Conservation (phyloP, 2,329 filamentous ascomycete species). For the Botryotinia globosa region DNA sequence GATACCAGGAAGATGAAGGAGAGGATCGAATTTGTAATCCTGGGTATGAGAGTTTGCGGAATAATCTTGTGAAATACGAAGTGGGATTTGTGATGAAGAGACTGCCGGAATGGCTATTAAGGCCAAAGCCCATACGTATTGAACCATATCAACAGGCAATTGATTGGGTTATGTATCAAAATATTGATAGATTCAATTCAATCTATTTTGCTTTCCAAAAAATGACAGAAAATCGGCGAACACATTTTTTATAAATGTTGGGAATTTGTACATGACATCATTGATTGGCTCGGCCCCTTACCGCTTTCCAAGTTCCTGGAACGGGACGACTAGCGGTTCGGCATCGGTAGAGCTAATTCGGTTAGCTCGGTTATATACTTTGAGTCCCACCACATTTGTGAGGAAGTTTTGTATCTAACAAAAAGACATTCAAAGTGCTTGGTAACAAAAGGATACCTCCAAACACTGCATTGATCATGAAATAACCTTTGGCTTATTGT, state of each 20-base stretch:
- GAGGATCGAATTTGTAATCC: slow-evolving; percentile 50
- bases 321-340: neutral
- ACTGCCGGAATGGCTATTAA: neutral
- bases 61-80: slow-evolving; percentile 19
- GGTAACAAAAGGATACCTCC: neutral
- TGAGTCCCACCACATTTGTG: neutral
- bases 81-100: slow-evolving; percentile 17
- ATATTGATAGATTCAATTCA: neutral
- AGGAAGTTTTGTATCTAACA: neutral
- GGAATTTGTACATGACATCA: slow-evolving; percentile 8
- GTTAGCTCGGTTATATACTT: neutral
- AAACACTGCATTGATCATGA: neutral
- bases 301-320: neutral
- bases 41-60: slow-evolving; percentile 28
- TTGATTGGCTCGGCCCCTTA: slow-evolving; percentile 1
- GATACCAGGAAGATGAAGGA: slow-evolving; percentile 55
- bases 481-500: neutral
- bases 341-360: neutral
- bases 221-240: neutral
- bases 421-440: neutral
- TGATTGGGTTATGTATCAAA: neutral
- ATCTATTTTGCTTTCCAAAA: neutral
- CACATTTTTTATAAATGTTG: neutral
- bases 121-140: neutral
- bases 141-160: neutral